These are phyloP conservation scores for Inga laurina DNA, from an alignment of 306 rosid genomes.

Conservation along the genomic window DNA sequence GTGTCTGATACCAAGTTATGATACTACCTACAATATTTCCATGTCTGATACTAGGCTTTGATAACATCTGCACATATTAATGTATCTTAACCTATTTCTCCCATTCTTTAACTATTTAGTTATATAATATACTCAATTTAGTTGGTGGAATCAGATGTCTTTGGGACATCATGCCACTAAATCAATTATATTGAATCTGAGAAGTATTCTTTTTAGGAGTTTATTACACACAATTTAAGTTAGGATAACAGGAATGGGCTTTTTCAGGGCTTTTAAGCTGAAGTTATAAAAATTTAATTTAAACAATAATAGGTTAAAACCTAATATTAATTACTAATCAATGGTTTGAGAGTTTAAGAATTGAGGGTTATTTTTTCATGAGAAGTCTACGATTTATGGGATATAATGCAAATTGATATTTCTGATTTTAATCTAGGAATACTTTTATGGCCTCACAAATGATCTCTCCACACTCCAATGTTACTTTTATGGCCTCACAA, in stretches of 20 bases:
- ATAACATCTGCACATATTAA: constrained; percentile 6
- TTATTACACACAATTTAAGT: neutral
- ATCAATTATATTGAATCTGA: neutral
- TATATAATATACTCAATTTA: constrained; percentile 26
- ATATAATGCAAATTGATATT: constrained; percentile 15
- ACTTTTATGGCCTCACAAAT: constrained; percentile 62
- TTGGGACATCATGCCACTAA: neutral
- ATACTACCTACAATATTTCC: too few species aligned
- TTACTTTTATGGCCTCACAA: constrained; percentile 59
- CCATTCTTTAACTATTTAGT: neutral
- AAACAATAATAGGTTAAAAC: too few species aligned
- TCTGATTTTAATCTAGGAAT: constrained; percentile 52
- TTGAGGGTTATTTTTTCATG: too few species aligned
- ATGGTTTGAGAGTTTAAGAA: too few species aligned
- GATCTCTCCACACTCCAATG: too few species aligned
- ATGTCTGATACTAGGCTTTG: neutral
- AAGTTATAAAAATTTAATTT: too few species aligned
- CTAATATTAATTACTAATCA: too few species aligned
- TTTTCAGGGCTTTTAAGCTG: too few species aligned
- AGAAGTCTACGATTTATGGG: neutral
- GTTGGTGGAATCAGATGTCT: neutral
- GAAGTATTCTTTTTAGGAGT: neutral
- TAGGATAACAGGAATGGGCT: too few species aligned
- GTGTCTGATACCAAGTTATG: too few species aligned
- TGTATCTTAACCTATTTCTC: neutral